Percentiles rank a stretch among this genome's conserved stretches.
These are phyloP conservation scores for Coemansia sp. DNA, from an alignment of 192 early-diverging fungal genomes.

Conservation along the genomic window DNA sequence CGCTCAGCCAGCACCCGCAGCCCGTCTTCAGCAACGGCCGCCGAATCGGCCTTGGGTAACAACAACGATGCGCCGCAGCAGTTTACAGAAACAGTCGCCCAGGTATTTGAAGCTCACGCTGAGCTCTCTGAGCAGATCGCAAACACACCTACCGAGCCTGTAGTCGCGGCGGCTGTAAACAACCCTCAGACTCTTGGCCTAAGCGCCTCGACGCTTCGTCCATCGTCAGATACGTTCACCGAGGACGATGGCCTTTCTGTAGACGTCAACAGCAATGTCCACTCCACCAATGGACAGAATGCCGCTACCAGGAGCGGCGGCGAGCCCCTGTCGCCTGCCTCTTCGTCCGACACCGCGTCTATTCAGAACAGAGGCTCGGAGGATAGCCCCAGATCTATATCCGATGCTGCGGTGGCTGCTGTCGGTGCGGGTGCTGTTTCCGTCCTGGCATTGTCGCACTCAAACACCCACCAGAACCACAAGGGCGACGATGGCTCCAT, in stretches of 20 bases:
- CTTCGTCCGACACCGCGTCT: conserved; percentile 42
- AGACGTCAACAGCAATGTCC: conserved; percentile 2
- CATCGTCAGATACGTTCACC: conserved; percentile 50
- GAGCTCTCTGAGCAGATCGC: conserved; percentile 15
- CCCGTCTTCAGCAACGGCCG: conserved; percentile 2
- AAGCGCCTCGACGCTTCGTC: conserved; percentile 47
- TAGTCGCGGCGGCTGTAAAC: neutral
- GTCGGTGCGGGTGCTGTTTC: conserved; percentile 1
- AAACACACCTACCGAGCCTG: conserved; percentile 8
- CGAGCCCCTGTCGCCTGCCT: conserved; percentile 24
- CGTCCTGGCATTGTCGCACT: conserved; percentile 16
- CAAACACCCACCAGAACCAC: conserved; percentile 30
- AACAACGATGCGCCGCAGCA: neutral
- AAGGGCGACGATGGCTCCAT: conserved; percentile 23
- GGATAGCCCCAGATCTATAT: conserved; percentile 9
- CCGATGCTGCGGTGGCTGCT: conserved; percentile 7
- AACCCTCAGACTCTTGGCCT: conserved; percentile 31
- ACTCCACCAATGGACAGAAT: conserved; percentile 8
- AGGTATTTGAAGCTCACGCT: conserved; percentile 5
- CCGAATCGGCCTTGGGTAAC: neutral
- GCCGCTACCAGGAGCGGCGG: conserved; percentile 8
- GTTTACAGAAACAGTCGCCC: conserved; percentile 9
- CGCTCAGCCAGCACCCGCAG: conserved; percentile 24
- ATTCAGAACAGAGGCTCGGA: conserved; percentile 22
- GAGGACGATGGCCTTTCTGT: conserved; percentile 15